A percentile compares a stretch with the other conserved stretches of the same genome.
Evolutionary conservation across 2,329 filamentous ascomycete genomes (phyloP).

Genomic region (Fusarium austroafricanum): DNA sequence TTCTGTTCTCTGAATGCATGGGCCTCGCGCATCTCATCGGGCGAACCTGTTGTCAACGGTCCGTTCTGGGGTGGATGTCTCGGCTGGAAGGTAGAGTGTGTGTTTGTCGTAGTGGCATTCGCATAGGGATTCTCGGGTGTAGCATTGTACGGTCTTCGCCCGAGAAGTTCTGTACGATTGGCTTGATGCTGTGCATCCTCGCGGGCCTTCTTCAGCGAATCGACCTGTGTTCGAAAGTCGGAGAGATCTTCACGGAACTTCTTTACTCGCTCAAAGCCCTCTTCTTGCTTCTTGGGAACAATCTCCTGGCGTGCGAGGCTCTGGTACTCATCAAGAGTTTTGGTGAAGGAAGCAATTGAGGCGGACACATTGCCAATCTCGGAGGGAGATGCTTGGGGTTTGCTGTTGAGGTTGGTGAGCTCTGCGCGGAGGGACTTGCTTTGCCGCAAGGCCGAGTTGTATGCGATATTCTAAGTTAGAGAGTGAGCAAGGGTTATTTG

Average conservation of each 20-base stretch:
- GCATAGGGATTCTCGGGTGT: constrained; percentile 95
- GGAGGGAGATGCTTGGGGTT: constrained; percentile 69
- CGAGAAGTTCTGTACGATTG: constrained; percentile 85
- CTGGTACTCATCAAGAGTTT: constrained; percentile 93
- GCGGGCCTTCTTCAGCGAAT: constrained; percentile 78
- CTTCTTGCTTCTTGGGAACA: constrained; percentile 89
- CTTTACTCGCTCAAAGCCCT: constrained; percentile 85
- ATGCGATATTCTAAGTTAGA: constrained; percentile 75
- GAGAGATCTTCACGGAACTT: constrained; percentile 86
- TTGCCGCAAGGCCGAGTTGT: constrained; percentile 88
- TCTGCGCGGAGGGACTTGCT: constrained; percentile 83
- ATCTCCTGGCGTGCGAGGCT: constrained; percentile 87
- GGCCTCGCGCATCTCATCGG: constrained; percentile 77
- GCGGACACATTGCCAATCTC: constrained; percentile 77
- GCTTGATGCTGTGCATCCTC: constrained; percentile 76
- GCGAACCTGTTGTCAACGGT: constrained; percentile 56
- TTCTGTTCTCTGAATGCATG: constrained; percentile 90
- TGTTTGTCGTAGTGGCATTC: constrained; percentile 58
- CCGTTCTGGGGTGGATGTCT: constrained; percentile 55
- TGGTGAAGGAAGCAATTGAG: constrained; percentile 82
- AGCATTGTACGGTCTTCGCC: constrained; percentile 81
- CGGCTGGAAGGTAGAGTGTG: constrained; percentile 54
- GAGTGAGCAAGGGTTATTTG: neutral
- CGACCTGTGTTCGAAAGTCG: constrained; percentile 82
- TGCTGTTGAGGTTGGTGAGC: constrained; percentile 75